These are phyloP conservation scores for Candida namnaoensis DNA, from an alignment of 805 yeast genomes.

Conservation along the genomic window DNA sequence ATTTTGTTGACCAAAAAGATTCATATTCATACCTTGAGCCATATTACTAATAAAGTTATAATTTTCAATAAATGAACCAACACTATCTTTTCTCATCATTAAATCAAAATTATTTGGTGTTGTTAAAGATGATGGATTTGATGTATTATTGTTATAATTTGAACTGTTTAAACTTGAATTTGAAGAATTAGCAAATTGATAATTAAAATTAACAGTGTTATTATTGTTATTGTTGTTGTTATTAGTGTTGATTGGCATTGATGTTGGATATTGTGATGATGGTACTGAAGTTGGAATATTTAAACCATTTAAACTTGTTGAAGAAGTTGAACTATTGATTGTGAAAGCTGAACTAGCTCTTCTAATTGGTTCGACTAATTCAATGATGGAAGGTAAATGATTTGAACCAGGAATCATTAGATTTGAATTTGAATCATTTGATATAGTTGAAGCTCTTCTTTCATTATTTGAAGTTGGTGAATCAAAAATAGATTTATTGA, in stretches of 20 bases:
- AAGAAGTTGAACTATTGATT: too few relatives aligned
- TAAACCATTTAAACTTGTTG: too few relatives aligned
- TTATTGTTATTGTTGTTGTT: background rate
- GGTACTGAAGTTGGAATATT: too few relatives aligned
- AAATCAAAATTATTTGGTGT: background rate
- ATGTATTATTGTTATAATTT: background rate
- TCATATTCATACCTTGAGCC: too few relatives aligned
- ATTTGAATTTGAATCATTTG: background rate
- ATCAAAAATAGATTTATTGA: background rate
- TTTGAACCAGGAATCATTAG: background rate
- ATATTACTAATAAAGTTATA: too few relatives aligned
- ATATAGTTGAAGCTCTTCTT: background rate
- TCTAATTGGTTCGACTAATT: background rate
- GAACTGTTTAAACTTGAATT: background rate
- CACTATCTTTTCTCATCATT: too few relatives aligned
- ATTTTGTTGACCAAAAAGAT: too few relatives aligned
- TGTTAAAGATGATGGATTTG: background rate
- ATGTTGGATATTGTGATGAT: too few relatives aligned
- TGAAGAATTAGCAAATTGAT: background rate
- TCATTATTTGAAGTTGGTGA: background rate
- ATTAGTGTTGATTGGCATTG: too few relatives aligned
- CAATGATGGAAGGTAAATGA: background rate
- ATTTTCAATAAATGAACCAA: too few relatives aligned
- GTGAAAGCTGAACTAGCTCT: background rate
- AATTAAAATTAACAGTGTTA: background rate